Conservation (phyloP, 1,284 basidiomycete genomes). For the Vanrija pseudolonga region DNA sequence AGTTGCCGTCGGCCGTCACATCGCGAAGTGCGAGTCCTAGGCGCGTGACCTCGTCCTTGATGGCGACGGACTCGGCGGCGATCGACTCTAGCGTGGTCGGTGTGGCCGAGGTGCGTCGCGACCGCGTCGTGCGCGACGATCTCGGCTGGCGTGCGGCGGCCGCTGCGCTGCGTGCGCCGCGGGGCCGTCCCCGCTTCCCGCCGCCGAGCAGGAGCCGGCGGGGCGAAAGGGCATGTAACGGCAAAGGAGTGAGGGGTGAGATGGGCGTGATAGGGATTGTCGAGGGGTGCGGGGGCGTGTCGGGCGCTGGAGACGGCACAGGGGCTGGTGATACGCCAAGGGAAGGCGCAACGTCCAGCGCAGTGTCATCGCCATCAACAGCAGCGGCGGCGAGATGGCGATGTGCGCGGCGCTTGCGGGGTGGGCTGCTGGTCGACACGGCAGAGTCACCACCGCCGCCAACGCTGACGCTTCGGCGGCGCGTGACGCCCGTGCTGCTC, state of each 20-base stretch:
- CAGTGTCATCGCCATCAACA: no score
- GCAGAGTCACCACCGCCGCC: no score
- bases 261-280: neutral
- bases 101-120: slow-evolving; percentile 11
- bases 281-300: neutral
- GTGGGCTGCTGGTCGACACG: neutral
- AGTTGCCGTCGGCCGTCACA: slow-evolving; percentile 45
- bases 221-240: neutral
- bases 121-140: slow-evolving; percentile 12
- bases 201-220: slow-evolving; percentile 2
- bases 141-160: neutral
- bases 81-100: slow-evolving; percentile 25
- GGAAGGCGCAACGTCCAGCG: neutral
- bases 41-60: slow-evolving; percentile 27
- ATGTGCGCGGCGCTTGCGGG: neutral
- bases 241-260: no score
- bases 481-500: slow-evolving; percentile 12
- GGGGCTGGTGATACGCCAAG: neutral
- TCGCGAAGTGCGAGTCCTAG: slow-evolving; percentile 35
- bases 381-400: neutral
- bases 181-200: neutral
- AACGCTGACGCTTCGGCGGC: neutral
- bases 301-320: neutral
- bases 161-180: neutral
- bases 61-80: slow-evolving; percentile 21